Evolutionary conservation across 192 early-diverging fungal species (phyloP).

Genomic region (Coemansia sp.): DNA sequence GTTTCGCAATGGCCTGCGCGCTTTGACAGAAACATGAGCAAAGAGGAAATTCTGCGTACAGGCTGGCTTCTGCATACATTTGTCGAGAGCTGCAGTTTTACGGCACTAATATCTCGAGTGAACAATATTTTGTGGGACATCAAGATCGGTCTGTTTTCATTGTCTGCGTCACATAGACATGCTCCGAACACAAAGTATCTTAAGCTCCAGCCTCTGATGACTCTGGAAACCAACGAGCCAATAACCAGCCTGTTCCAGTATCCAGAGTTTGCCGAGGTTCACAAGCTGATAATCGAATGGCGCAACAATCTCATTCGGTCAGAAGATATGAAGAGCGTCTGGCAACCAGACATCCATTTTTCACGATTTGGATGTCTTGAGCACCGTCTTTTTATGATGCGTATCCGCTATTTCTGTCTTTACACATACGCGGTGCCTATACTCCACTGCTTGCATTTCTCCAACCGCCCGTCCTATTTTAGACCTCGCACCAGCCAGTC

Average conservation of each 20-base stretch:
- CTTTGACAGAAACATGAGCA: conserved; percentile 9
- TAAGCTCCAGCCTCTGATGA: neutral
- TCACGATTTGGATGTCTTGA: conserved; percentile 6
- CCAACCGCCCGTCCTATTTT: conserved; percentile 7
- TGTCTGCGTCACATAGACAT: neutral
- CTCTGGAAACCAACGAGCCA: neutral
- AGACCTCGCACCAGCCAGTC: neutral
- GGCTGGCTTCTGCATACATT: conserved; percentile 4
- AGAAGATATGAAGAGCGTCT: conserved; percentile 3
- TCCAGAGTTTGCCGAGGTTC: conserved; percentile 3
- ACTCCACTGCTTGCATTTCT: conserved; percentile 6
- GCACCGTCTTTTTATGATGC: conserved; percentile 9
- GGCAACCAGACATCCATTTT: neutral
- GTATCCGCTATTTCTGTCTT: conserved; percentile 8
- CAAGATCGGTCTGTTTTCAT: neutral
- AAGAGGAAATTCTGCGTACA: conserved; percentile 5
- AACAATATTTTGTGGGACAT: conserved; percentile 9
- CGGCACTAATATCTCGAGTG: neutral
- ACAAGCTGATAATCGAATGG: neutral
- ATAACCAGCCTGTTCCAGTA: conserved; percentile 7
- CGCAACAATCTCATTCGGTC: neutral
- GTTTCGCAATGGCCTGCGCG: conserved; percentile 7
- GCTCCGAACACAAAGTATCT: conserved; percentile 7
- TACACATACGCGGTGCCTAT: conserved; percentile 3
- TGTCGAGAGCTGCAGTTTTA: conserved; percentile 8